Percentiles rank a stretch among this genome's conserved stretches.
These are phyloP conservation scores for Papiliotrema flavescens DNA, from an alignment of 1,284 basidiomycete species.

Conservation along the genomic window DNA sequence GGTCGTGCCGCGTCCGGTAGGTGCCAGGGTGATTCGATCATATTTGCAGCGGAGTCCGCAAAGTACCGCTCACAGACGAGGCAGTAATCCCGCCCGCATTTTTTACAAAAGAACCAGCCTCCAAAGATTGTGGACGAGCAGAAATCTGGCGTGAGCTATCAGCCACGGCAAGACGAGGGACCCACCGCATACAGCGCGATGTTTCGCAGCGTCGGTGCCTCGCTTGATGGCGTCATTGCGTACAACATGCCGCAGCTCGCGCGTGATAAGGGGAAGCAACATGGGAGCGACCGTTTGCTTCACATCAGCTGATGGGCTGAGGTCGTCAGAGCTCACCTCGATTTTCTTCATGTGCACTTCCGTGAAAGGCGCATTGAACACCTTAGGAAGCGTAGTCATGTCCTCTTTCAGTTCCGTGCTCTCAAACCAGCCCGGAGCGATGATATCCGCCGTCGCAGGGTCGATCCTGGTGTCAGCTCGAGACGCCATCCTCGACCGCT, in stretches of 20 bases:
- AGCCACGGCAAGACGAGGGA: constrained; percentile 16
- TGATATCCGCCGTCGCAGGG: constrained; percentile 35
- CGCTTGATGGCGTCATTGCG: constrained; percentile 63
- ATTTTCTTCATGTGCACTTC: constrained; percentile 27
- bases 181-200: constrained; percentile 78
- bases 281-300: constrained; percentile 62
- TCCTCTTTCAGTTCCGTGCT: constrained; percentile 24
- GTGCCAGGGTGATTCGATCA: constrained; percentile 43
- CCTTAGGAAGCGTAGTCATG: constrained; percentile 30
- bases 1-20: constrained; percentile 50
- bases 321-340: constrained; percentile 30
- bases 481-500: background rate
- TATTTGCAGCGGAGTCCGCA: constrained; percentile 59
- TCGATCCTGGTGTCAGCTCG: constrained; percentile 26
- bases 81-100: constrained; percentile 88
- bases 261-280: constrained; percentile 63
- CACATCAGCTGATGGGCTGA: constrained; percentile 4
- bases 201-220: constrained; percentile 64
- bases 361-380: constrained; percentile 38
- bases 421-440: constrained; percentile 36
- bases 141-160: constrained; percentile 59
- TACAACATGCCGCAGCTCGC: constrained; percentile 67
- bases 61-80: constrained; percentile 74
- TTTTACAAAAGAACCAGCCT: constrained; percentile 78
- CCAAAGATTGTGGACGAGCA: constrained; percentile 90